Evolutionary conservation across 768 basidiomycete species (phyloP).

Genomic region (Leccinellum albellum): DNA sequence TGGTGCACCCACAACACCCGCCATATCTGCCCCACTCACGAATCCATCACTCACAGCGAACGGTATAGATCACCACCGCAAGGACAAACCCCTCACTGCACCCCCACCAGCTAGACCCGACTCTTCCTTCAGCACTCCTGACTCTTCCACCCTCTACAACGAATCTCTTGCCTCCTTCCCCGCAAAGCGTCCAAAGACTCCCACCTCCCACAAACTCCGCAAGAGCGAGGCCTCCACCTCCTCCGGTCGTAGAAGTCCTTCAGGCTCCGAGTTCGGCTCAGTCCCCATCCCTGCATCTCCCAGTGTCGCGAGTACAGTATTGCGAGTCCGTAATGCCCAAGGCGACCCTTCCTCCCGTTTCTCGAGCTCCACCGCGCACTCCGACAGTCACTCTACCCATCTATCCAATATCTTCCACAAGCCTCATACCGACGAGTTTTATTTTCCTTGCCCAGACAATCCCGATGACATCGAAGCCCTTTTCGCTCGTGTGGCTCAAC

Average conservation of each 20-base stretch:
- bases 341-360: slow-evolving; percentile 62
- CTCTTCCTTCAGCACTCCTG: slow-evolving; percentile 53
- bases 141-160: slow-evolving; percentile 57
- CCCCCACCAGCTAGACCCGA: slow-evolving; percentile 36
- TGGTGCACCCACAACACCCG: slow-evolving; percentile 29
- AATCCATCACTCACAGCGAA: slow-evolving; percentile 72
- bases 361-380: slow-evolving; percentile 40
- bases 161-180: slow-evolving; percentile 43
- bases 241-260: slow-evolving; percentile 47
- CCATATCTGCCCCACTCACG: slow-evolving; percentile 79
- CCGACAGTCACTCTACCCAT: slow-evolving; percentile 42
- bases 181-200: slow-evolving; percentile 34
- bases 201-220: slow-evolving; percentile 33
- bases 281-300: slow-evolving; percentile 33
- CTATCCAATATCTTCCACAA: slow-evolving; percentile 54
- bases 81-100: slow-evolving; percentile 43
- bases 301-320: slow-evolving; percentile 32
- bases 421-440: slow-evolving; percentile 54
- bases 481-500: slow-evolving; percentile 74
- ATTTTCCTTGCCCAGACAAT: slow-evolving; percentile 71
- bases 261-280: slow-evolving; percentile 52
- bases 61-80: slow-evolving; percentile 61
- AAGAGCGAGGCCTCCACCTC: slow-evolving; percentile 57
- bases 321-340: slow-evolving; percentile 53
- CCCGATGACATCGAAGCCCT: slow-evolving; percentile 76